Evolutionary conservation across 2,329 filamentous ascomycete genomes (phyloP), one percentile per base, ranked within the genome.

Genomic region (Cladosporium sp.): DNA sequence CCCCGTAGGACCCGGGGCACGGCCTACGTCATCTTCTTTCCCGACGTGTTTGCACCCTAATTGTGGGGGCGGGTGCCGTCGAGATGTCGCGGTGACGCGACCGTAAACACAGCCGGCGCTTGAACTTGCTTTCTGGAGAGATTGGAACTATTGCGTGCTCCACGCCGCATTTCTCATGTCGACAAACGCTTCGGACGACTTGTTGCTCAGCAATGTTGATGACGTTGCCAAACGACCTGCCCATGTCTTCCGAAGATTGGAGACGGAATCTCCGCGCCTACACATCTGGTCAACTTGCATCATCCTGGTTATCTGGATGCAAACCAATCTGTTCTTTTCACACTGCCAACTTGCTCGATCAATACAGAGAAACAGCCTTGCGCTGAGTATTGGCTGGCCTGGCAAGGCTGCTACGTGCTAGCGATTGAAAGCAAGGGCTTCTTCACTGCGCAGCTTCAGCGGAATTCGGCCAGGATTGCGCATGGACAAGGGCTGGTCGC

Each of bases 261-360:
- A 18, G 53, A 57, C 53, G 53, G 53, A 57, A 28, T 21, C 18
- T 57, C 53, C 34, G 26, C 53, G 53, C 53, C 53, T 57, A 57
- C 26, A 57, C 26, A 57, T 57, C 53, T 57, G 14, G 53, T 57
- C 18, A 6, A 57, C 26, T 57, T 57, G 53, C 26, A 57, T 26
- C 26, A 57, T 26, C 53, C 23, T n/a, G 53, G 53, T 26, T 57
- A 57, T 26, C 53, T 57, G 23, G 53, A 57, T 28, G 53, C 26
- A 36, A 57, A 30, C 18, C 26, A 57, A 26, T 57, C 53, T 18
- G 34, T 57, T 26, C 53, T 57, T 23, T 57, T 30, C 26, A 30
- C 26, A 21, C 8, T 57, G 18, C 53, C 26, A 57, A 57, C 53
- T 30, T 57, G 26, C 23, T 57, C 53, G 23, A 57, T 57, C 13